Conservation (phyloP, 805 yeast genomes). For the Wickerhamiella australiensis region DNA sequence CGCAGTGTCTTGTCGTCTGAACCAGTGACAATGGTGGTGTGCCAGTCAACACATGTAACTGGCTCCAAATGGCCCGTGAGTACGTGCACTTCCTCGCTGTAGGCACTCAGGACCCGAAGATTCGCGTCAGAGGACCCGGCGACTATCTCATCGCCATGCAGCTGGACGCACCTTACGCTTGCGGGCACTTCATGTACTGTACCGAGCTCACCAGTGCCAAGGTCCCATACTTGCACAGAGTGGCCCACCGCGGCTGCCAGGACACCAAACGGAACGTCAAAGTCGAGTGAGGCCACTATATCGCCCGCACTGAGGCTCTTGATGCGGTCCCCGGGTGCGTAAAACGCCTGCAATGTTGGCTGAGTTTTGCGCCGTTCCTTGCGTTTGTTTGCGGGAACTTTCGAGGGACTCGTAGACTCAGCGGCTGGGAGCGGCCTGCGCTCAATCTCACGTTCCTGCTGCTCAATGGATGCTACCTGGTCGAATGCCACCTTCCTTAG, state of each 20-base stretch:
- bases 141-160: slow-evolving; percentile 39
- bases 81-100: slow-evolving; percentile 23
- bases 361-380: slow-evolving; percentile 35
- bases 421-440: neutral
- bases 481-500: slow-evolving; percentile 46
- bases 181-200: slow-evolving; percentile 32
- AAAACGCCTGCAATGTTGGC: slow-evolving; percentile 55
- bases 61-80: slow-evolving; percentile 58
- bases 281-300: slow-evolving; percentile 46
- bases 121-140: slow-evolving; percentile 56
- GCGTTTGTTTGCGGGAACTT: neutral
- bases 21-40: slow-evolving; percentile 50
- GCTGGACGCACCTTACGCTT: slow-evolving; percentile 46
- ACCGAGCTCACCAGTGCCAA: slow-evolving; percentile 34
- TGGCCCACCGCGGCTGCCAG: slow-evolving; percentile 70
- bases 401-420: neutral
- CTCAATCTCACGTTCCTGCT: slow-evolving; percentile 40
- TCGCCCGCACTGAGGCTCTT: slow-evolving; percentile 42
- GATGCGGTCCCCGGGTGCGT: slow-evolving; percentile 46
- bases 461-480: slow-evolving; percentile 48
- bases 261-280: slow-evolving; percentile 64
- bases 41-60: slow-evolving; percentile 40
- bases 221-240: slow-evolving; percentile 74
- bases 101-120: slow-evolving; percentile 28
- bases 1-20: slow-evolving; percentile 60